Conservation (phyloP, 805 yeast species). For the Nakazawaea ishiwadae region DNA sequence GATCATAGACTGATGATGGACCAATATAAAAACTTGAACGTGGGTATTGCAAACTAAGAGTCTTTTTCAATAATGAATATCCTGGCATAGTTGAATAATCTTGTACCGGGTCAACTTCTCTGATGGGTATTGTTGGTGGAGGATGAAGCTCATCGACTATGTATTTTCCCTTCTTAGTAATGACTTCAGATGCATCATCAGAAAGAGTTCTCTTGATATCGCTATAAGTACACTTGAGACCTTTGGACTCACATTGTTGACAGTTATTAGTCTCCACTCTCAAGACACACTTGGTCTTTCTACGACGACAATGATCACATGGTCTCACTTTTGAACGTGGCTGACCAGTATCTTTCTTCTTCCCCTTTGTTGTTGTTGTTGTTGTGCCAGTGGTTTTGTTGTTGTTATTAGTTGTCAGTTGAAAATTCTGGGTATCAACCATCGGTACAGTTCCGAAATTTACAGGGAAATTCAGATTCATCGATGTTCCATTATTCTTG, state of each 20-base stretch:
- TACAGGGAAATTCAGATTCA: not conserved
- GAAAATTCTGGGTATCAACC: constrained; percentile 2
- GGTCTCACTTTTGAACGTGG: constrained; percentile 48
- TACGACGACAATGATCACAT: constrained; percentile 80
- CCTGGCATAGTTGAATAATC: constrained; percentile 64
- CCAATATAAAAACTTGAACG: constrained; percentile 88
- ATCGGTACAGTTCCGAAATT: not conserved
- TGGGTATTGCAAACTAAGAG: constrained; percentile 79
- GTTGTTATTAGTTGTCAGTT: too few species aligned
- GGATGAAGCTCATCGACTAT: constrained; percentile 31
- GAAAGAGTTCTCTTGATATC: constrained; percentile 38
- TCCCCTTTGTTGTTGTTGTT: constrained; percentile 3
- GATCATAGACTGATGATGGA: constrained; percentile 80
- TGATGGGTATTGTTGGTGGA: constrained; percentile 34
- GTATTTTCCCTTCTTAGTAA: constrained; percentile 19
- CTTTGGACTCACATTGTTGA: constrained; percentile 71
- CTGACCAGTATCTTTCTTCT: constrained; percentile 27
- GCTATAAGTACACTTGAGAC: constrained; percentile 70
- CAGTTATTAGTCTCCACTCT: constrained; percentile 61
- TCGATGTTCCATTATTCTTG: too few species aligned
- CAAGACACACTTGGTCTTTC: constrained; percentile 75
- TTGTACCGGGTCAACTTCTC: constrained; percentile 56
- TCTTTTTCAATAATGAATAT: constrained; percentile 60
- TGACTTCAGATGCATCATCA: constrained; percentile 19
- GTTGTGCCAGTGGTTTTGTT: not conserved